Conservation (phyloP, 192 early-diverging fungal species). For the Borealophlyctis nickersoniae region DNA sequence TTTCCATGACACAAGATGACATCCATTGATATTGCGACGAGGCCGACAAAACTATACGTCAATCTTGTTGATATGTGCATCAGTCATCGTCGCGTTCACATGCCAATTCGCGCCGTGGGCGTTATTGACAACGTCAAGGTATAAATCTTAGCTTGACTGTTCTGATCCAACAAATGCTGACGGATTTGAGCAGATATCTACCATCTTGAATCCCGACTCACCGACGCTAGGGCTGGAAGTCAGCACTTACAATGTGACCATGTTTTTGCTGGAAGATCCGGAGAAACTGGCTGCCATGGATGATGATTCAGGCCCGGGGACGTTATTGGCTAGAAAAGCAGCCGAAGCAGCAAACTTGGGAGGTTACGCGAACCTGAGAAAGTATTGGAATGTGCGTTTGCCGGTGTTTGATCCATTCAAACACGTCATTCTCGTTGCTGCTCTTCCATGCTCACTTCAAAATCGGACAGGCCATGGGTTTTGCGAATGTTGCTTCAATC, state of each 20-base stretch:
- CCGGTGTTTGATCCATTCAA: constrained; percentile 14
- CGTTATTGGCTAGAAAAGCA: constrained; percentile 11
- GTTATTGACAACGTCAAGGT: constrained; percentile 63
- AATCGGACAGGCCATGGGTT: constrained; percentile 28
- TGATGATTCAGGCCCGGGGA: constrained; percentile 9
- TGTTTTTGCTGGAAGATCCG: constrained; percentile 52
- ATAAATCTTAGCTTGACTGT: not conserved
- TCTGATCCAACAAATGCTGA: not conserved
- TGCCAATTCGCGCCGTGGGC: constrained; percentile 46
- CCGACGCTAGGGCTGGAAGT: constrained; percentile 54
- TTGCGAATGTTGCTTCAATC: constrained; percentile 29
- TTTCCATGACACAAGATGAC: constrained; percentile 39
- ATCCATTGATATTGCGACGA: constrained; percentile 42
- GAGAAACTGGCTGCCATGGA: constrained; percentile 35
- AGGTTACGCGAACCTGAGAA: constrained; percentile 12
- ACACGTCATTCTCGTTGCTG: not conserved
- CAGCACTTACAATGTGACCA: constrained; percentile 45
- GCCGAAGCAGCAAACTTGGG: constrained; percentile 26
- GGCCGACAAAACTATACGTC: constrained; percentile 59
- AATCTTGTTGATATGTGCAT: constrained; percentile 57
- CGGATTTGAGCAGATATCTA: constrained; percentile 40
- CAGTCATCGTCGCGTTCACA: constrained; percentile 57
- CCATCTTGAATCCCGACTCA: constrained; percentile 58
- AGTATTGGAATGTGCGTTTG: constrained; percentile 23
- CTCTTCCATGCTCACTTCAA: too few species aligned